Percentiles rank a stretch among this genome's conserved stretches.
phyloP scores from a whole-genome alignment of 2,329 filamentous ascomycete genomes.

The Penicillium sp. region DNA sequence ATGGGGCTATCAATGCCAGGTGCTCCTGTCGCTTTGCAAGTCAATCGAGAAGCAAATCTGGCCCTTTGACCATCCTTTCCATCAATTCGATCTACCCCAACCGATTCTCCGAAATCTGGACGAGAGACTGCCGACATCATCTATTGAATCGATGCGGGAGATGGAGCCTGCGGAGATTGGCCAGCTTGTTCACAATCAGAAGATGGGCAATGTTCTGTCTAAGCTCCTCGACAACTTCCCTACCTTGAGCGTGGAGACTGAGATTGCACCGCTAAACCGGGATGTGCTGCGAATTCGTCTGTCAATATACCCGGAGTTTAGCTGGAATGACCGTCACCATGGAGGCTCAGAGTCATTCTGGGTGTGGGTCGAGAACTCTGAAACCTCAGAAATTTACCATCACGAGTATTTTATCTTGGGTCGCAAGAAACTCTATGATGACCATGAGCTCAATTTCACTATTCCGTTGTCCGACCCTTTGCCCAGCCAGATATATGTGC shows the following conservation, averaged over 20 bases:
- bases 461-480: conserved; percentile 91
- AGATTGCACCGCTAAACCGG: conserved; percentile 90
- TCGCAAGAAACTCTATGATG: conserved; percentile 81
- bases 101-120: conserved; percentile 80
- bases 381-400: conserved; percentile 95
- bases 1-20: conserved; percentile 93
- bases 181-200: conserved; percentile 80
- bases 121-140: conserved; percentile 64
- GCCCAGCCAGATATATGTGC: conserved; percentile 91
- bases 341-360: conserved; percentile 95
- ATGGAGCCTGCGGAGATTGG: conserved; percentile 93
- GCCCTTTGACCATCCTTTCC: conserved; percentile 89
- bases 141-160: conserved; percentile 78
- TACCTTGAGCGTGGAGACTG: conserved; percentile 80
- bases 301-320: conserved; percentile 79
- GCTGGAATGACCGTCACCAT: conserved; percentile 89
- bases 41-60: conserved; percentile 95
- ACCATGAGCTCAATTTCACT: conserved; percentile 97
- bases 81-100: conserved; percentile 86
- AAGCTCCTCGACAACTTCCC: conserved; percentile 87
- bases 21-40: conserved; percentile 86
- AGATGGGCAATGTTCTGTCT: conserved; percentile 74
- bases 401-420: conserved; percentile 95
- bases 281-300: conserved; percentile 91
- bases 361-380: conserved; percentile 98